Percentiles rank a stretch among this genome's conserved stretches.
These are phyloP conservation scores for Orbilia javanica DNA, from an alignment of 2,329 filamentous ascomycete species.

Conservation along the genomic window DNA sequence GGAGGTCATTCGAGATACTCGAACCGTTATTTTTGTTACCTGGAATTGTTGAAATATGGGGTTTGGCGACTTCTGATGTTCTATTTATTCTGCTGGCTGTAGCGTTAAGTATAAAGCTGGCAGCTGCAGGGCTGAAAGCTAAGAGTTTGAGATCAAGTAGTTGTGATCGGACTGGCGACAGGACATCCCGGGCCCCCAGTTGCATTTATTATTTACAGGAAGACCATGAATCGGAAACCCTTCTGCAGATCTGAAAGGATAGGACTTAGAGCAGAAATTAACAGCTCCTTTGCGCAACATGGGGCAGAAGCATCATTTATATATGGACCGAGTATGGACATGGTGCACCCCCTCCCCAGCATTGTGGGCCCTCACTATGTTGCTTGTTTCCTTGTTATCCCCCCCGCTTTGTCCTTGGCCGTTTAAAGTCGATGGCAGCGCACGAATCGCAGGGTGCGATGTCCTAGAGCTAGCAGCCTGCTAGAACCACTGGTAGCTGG, in stretches of 20 bases:
- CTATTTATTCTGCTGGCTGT: not conserved
- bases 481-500: not conserved
- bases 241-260: too few relatives aligned
- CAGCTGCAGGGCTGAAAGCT: not conserved
- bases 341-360: too few relatives aligned
- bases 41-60: conserved; percentile 8
- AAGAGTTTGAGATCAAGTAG: not conserved
- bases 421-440: not conserved
- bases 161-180: too few relatives aligned
- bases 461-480: not conserved
- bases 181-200: too few relatives aligned
- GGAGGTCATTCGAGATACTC: conserved; percentile 13
- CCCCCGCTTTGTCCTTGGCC: too few relatives aligned
- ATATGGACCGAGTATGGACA: not conserved
- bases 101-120: not conserved
- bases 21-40: conserved; percentile 11
- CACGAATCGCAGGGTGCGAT: not conserved
- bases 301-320: not conserved
- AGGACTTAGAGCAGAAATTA: too few relatives aligned
- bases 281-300: not conserved
- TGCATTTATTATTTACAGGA: too few relatives aligned
- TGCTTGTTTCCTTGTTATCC: not conserved
- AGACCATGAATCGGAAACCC: too few relatives aligned
- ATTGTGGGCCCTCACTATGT: not conserved
- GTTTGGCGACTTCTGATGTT: not conserved